Evolutionary conservation across 805 yeast genomes (phyloP).

Genomic region (Barnettozyma botsteinii): DNA sequence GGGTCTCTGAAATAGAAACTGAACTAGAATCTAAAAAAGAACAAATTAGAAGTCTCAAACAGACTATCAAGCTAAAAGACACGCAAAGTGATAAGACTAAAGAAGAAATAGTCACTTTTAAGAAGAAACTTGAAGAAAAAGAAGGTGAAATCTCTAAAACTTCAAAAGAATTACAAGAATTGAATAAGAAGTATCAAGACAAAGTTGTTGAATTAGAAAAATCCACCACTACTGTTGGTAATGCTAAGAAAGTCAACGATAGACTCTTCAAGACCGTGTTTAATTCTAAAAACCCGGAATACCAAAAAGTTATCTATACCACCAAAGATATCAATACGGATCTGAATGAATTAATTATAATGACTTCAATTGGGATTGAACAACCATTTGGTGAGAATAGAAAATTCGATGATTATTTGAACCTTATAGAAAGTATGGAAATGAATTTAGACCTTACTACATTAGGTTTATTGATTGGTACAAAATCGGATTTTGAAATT

Average conservation of each 20-base stretch:
- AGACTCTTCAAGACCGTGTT: background rate
- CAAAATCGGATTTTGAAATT: slow-evolving; percentile 5
- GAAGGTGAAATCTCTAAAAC: no score
- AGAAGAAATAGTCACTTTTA: background rate
- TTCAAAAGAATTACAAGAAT: no score
- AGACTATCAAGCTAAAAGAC: background rate
- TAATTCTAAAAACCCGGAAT: background rate
- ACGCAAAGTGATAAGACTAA: background rate
- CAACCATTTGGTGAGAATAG: no score
- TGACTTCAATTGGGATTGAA: no score
- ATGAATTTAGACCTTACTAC: no score
- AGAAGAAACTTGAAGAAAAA: background rate
- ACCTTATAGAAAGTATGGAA: no score
- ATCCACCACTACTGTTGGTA: background rate
- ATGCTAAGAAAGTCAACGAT: background rate
- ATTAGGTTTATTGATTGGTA: slow-evolving; percentile 17
- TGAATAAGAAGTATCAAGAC: background rate
- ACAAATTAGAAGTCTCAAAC: background rate
- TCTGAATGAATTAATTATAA: no score
- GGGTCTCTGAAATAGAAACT: background rate
- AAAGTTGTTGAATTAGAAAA: no score
- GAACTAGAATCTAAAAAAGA: background rate
- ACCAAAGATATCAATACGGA: no score
- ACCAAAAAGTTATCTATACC: no score
- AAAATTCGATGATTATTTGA: no score